Conservation (phyloP, 768 basidiomycete species). For the Atractiella rhizophila region DNA sequence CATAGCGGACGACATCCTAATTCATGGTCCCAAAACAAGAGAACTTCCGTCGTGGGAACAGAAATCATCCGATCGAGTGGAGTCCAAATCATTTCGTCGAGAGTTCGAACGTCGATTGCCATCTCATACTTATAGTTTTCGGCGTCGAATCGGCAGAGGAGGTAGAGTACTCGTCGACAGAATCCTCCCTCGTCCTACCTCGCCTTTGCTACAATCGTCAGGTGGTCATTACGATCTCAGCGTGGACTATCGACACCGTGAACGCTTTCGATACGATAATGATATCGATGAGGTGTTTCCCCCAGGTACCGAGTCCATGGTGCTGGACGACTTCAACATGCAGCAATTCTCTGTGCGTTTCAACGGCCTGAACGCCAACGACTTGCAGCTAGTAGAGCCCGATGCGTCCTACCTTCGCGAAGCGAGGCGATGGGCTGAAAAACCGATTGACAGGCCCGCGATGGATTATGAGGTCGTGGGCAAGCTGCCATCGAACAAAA, state of each 20-base stretch:
- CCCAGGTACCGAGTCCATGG: slow-evolving; percentile 9
- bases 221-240: slow-evolving; percentile 11
- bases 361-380: slow-evolving; percentile 9
- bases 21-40: slow-evolving; percentile 33
- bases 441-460: slow-evolving; percentile 5
- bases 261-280: slow-evolving; percentile 14
- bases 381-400: slow-evolving; percentile 3
- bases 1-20: slow-evolving; percentile 34
- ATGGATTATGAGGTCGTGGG: slow-evolving; percentile 7
- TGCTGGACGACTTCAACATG: slow-evolving; percentile 14
- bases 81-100: slow-evolving; percentile 4
- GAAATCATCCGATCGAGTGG: no score
- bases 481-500: no score
- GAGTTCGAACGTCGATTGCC: slow-evolving; percentile 18
- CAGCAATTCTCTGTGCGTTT: not conserved
- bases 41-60: slow-evolving; percentile 15
- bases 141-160: slow-evolving; percentile 56
- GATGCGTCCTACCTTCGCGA: slow-evolving; percentile 3
- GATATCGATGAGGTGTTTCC: slow-evolving; percentile 13
- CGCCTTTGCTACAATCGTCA: not conserved
- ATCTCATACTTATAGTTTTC: slow-evolving; percentile 26
- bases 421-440: slow-evolving; percentile 8
- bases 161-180: slow-evolving; percentile 57
- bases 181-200: not conserved
- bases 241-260: slow-evolving; percentile 1